phyloP scores from a whole-genome alignment of 176 grass and related monocot genomes.

The Tuctoria greenei region DNA sequence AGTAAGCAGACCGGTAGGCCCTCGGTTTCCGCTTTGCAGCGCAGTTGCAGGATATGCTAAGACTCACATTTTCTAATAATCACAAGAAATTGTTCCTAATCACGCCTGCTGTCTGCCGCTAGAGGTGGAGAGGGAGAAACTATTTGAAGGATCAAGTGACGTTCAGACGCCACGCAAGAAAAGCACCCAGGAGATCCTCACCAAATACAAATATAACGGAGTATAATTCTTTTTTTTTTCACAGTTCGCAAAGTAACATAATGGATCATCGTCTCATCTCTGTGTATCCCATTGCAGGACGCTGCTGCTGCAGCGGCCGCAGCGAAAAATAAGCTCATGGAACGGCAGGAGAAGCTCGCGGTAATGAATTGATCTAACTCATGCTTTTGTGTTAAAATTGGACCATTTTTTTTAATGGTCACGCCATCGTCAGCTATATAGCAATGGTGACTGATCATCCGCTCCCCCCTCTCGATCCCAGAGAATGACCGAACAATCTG shows the following conservation, averaged over 20 bases:
- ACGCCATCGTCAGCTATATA: background rate
- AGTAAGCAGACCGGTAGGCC: conserved; percentile 44
- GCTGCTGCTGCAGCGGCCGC: conserved; percentile 76
- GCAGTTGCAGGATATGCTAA: background rate
- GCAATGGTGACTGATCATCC: background rate
- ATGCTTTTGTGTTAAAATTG: background rate
- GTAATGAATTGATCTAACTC: conserved; percentile 32
- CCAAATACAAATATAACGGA: conserved; percentile 81
- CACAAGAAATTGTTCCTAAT: too few relatives aligned
- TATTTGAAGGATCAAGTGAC: conserved; percentile 59
- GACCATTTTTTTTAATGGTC: background rate
- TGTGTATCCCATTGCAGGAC: conserved; percentile 47
- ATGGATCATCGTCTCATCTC: background rate
- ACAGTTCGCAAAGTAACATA: background rate
- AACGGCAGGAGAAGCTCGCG: conserved; percentile 85
- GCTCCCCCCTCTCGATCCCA: conserved; percentile 25
- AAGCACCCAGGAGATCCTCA: conserved; percentile 86
- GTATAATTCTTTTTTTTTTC: conserved; percentile 35
- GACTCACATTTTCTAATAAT: background rate
- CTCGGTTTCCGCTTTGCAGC: background rate
- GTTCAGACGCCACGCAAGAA: conserved; percentile 69
- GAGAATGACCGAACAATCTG: conserved; percentile 65
- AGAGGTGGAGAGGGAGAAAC: conserved; percentile 53
- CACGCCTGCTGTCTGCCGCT: conserved; percentile 4
- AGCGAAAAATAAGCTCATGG: conserved; percentile 78